Evolutionary conservation across 2,329 filamentous ascomycete genomes (phyloP), one percentile per base, ranked within the genome.

Genomic region (Acrocalymma vagum): DNA sequence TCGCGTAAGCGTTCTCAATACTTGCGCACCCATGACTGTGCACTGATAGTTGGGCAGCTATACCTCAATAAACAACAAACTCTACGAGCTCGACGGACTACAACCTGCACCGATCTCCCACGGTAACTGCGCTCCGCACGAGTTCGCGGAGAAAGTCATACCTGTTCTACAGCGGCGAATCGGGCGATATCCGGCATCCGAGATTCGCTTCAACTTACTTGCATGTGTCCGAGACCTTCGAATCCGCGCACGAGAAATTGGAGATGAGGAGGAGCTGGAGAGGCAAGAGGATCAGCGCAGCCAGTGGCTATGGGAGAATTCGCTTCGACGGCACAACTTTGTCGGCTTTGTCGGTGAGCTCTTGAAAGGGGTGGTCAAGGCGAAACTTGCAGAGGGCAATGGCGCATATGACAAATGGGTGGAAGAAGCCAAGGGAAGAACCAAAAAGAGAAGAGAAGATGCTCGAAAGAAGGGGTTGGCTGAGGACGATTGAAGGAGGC

Each of bases 131-230:
- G 75, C 78, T 1, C 62, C 74, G n/a, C 80, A 82, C 2, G 78
- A 85, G 22, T 97, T 99, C 66, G 84, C 91, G 1, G 76, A 83
- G 39, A 87, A 85, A 59, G 87, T 97, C 31, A 90, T 95, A 50
- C 82, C 88, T n/a, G 92, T 97, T 24, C 77, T 99, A 43, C 88
- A 90, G 72, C 79, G 87, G 42, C 83, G 94, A 38, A 88, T 99
- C 56, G 86, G 81, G 45, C 81, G 93, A 41, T 97, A 99, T 71
- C 91, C 91, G 11, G 76, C 83, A 13, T 81, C 84, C 1, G 94
- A 99, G 78, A 96, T 97, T 49, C 82, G 91, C 29, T 99, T 99
- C 78, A 99, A 99, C 70, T 78, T 99, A 38, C 82, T 99, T 67
- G 94, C 93, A 29, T 92, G 96, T 81, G 89, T 93, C 56, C 80